Base-by-base conservation (phyloP, 2,329 filamentous ascomycete genomes). In the Immersiporthe knoxdaviesiana region DNA sequence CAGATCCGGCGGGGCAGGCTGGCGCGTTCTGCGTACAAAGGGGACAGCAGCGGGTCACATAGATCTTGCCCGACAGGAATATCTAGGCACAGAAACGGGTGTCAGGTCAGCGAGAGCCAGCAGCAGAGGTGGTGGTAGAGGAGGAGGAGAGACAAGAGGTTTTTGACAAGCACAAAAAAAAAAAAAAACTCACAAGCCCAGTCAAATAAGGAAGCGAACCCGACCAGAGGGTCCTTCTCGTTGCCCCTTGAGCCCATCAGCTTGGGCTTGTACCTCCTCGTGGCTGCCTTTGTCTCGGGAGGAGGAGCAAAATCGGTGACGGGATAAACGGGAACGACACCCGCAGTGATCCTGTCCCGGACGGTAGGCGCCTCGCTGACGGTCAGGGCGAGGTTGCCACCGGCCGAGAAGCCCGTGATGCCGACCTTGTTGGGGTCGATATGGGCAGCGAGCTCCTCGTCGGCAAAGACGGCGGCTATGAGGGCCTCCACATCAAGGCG, bases 341-440 rank as follows among this genome's bases (percentile, higher is more conserved):
- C 77, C 0, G 81, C 84, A 16, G 66, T 71, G 35, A 78, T 68
- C n/a, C 73, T 74, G 3, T 73, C 74, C 41, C 75, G 74, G 39
- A 85, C 72, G 16, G 72, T 74, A 0, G 79, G 78, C 21, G 82
- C 73, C 72, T 85, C 82, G 16, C 79, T 74, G 0, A 79, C 79
- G 21, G 79, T 74, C 1, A 87, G 75, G 1, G 80, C 72, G 0
- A 87, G 77, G 74, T 84, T 86, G 1, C 80, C 85, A 30, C 85
- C 85, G 0, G 85, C 85, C 39, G 82, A 84, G 76, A 84, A 87
- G 18, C 85, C 85, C 2, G 76, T 79, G 1, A 87, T 72, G 0
- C 80, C 80, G 5, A 86, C 78, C 35, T 76, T 76, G 2, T 72
- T 65, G 10, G 74, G 72, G 74, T 87, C 83, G 71, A 87, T 79